Percentiles rank a stretch among this genome's conserved stretches.
Evolutionary conservation across 2,329 filamentous ascomycete genomes (phyloP).

Genomic region (Fusarium pseudocircinatum): DNA sequence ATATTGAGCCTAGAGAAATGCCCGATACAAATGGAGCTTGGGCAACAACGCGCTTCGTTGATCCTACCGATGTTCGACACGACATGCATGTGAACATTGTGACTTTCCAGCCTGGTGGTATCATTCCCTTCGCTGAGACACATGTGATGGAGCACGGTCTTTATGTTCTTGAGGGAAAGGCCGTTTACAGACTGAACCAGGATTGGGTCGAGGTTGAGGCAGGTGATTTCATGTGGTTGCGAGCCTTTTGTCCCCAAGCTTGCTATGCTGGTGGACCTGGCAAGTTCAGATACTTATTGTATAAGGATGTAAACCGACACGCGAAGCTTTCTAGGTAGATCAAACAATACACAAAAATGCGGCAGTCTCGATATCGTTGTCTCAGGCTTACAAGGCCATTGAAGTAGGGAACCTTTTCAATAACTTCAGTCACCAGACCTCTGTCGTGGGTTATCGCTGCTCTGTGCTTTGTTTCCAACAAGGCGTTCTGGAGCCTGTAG

Average conservation of each 20-base stretch:
- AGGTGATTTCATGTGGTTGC: constrained; percentile 26
- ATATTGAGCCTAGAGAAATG: constrained; percentile 14
- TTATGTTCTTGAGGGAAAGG: constrained; percentile 24
- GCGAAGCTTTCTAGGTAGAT: constrained; percentile 1
- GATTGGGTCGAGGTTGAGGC: constrained; percentile 27
- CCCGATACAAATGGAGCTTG: constrained; percentile 25
- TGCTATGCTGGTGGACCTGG: constrained; percentile 27
- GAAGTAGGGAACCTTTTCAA: background rate
- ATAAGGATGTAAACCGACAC: constrained; percentile 26
- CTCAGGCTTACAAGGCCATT: rapidly evolving
- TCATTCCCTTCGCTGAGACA: constrained; percentile 24
- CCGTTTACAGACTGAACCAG: constrained; percentile 21
- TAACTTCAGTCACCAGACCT: background rate
- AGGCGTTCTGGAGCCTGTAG: background rate
- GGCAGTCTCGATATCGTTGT: background rate
- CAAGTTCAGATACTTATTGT: constrained; percentile 19
- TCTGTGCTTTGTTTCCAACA: rapidly evolving
- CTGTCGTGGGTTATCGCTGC: background rate
- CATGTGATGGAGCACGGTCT: constrained; percentile 29
- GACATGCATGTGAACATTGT: constrained; percentile 31
- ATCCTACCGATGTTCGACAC: constrained; percentile 14
- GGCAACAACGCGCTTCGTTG: constrained; percentile 24
- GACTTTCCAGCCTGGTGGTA: constrained; percentile 19
- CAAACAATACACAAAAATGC: background rate
- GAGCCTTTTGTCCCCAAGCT: constrained; percentile 24